Conservation (phyloP, 331 rosid genomes). For the Dryas integrifolia region DNA sequence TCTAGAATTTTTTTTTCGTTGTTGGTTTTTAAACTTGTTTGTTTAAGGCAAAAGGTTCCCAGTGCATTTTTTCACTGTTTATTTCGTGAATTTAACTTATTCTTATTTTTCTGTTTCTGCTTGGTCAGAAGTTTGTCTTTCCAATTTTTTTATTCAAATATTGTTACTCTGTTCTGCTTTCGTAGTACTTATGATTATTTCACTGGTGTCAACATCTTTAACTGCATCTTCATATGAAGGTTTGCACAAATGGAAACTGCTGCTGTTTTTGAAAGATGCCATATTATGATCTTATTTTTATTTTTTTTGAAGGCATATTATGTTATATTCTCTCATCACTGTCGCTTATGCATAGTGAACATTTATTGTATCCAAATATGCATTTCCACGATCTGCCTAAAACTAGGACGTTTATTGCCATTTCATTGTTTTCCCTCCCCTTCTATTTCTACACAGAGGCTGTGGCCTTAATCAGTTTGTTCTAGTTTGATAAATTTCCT, state of each 20-base stretch:
- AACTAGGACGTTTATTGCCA: background rate
- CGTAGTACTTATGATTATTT: background rate
- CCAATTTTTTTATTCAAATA: background rate
- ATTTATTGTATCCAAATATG: background rate
- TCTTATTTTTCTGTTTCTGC: background rate
- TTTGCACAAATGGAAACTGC: background rate
- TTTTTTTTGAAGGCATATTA: no score
- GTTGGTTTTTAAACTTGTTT: background rate
- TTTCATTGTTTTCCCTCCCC: background rate
- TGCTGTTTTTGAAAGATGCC: background rate
- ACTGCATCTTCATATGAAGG: slow-evolving; percentile 1
- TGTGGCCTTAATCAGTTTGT: background rate
- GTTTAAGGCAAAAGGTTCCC: background rate
- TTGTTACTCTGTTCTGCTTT: background rate
- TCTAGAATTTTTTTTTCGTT: background rate
- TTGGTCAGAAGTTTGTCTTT: background rate
- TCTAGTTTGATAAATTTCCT: background rate
- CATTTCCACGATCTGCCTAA: background rate
- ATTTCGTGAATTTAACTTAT: background rate
- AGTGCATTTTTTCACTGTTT: background rate
- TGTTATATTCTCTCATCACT: background rate
- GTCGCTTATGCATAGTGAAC: background rate
- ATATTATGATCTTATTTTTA: background rate
- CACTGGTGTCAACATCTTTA: background rate
- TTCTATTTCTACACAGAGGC: background rate